Evolutionary conservation across 108 stramenopile species (phyloP).

Genomic region (Skeletonema grethae): DNA sequence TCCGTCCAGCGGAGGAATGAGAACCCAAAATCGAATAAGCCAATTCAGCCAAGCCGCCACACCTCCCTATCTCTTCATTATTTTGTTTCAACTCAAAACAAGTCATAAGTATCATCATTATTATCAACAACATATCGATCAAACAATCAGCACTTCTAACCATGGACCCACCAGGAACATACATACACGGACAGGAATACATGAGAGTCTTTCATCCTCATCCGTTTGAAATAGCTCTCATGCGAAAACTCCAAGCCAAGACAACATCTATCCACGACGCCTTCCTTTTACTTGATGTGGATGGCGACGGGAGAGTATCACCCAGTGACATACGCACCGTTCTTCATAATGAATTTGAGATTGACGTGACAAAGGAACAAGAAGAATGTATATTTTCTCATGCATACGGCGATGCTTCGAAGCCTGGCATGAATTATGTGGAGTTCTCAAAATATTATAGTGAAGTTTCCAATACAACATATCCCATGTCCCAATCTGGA

Average conservation of each 20-base stretch:
- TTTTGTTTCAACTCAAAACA: not conserved
- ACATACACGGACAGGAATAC: too few species aligned
- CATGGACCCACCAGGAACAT: constrained; percentile 26
- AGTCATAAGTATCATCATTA: not conserved
- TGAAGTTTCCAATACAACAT: constrained; percentile 18
- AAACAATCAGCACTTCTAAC: not conserved
- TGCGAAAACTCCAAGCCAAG: constrained; percentile 27
- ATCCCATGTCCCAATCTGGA: constrained; percentile 23
- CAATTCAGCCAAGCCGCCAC: too few species aligned
- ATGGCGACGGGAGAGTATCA: constrained; percentile 37
- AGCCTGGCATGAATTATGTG: constrained; percentile 32
- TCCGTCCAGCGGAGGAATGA: not conserved
- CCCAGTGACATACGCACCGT: constrained; percentile 30
- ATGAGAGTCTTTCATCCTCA: constrained; percentile 9
- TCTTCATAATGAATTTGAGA: constrained; percentile 41
- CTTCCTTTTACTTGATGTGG: constrained; percentile 44
- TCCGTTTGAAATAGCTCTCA: constrained; percentile 46
- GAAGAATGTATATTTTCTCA: constrained; percentile 15
- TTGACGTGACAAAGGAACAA: constrained; percentile 41
- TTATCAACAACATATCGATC: not conserved
- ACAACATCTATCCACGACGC: constrained; percentile 33
- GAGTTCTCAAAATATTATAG: constrained; percentile 40
- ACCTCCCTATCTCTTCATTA: too few species aligned
- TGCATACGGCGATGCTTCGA: not conserved
- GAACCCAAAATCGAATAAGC: too few species aligned